A percentile compares a stretch with the other conserved stretches of the same genome.
These are phyloP conservation scores for Apophysomyces sp. DNA, from an alignment of 371 early-diverging fungal species.

Conservation along the genomic window DNA sequence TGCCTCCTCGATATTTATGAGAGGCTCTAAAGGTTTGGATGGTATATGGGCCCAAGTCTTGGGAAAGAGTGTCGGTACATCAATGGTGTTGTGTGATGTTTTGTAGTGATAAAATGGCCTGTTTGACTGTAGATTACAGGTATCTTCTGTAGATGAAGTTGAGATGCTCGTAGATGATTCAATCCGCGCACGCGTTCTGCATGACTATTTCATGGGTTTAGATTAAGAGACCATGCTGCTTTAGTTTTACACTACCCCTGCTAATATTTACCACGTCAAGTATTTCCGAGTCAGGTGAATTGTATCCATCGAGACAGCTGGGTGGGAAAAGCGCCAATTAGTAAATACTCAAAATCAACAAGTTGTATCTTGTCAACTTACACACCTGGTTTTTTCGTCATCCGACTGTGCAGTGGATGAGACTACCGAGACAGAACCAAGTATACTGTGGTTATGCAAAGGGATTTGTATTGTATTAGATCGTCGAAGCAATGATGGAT, in stretches of 20 bases:
- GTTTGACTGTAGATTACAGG: background rate
- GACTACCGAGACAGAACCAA: background rate
- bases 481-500: background rate
- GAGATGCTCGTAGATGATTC: background rate
- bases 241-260: background rate
- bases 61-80: slow-evolving; percentile 11
- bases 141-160: background rate
- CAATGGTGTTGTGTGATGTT: background rate
- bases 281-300: background rate
- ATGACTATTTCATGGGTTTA: background rate
- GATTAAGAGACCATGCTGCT: background rate
- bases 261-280: background rate
- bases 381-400: background rate
- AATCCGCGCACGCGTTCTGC: background rate
- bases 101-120: background rate
- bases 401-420: background rate
- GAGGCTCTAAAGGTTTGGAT: background rate
- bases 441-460: too few species aligned
- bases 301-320: background rate
- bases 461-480: background rate
- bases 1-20: slow-evolving; percentile 16
- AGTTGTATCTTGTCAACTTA: background rate
- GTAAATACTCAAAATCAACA: too few species aligned
- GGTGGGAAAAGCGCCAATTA: background rate
- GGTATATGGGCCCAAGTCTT: slow-evolving; percentile 13